These are phyloP conservation scores for Chrysoporthe cubensis DNA, from an alignment of 2,329 filamentous ascomycete genomes.

Conservation along the genomic window DNA sequence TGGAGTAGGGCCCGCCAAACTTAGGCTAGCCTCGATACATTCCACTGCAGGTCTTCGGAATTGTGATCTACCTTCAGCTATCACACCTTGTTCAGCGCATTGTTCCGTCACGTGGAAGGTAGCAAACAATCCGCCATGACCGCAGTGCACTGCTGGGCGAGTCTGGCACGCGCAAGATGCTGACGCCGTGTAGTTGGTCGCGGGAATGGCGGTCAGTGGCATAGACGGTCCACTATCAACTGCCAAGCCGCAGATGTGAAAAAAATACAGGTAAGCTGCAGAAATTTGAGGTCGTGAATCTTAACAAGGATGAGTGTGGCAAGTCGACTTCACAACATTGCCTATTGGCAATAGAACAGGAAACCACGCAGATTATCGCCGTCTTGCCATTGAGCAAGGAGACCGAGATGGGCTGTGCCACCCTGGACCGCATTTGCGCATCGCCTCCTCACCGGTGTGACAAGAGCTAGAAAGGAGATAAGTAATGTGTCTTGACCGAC, in stretches of 20 bases:
- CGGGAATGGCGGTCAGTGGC: slow-evolving; percentile 25
- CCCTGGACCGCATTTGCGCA: not conserved
- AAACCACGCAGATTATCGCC: not conserved
- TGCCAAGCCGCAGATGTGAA: slow-evolving; percentile 24
- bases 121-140: not conserved
- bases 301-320: not conserved
- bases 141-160: slow-evolving; percentile 10
- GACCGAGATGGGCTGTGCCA: slow-evolving; percentile 10
- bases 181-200: slow-evolving; percentile 10
- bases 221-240: slow-evolving; percentile 1
- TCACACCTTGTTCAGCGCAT: slow-evolving; percentile 7
- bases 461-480: not conserved
- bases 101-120: slow-evolving; percentile 18
- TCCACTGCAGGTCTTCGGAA: slow-evolving; percentile 24
- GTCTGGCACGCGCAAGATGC: slow-evolving; percentile 20
- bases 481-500: slow-evolving; percentile 3
- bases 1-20: not conserved
- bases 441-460: not conserved
- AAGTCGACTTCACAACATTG: not conserved
- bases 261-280: slow-evolving; percentile 24
- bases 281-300: not conserved
- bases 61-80: slow-evolving; percentile 24
- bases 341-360: not conserved
- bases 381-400: not conserved
- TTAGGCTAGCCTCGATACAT: slow-evolving; percentile 14